Evolutionary conservation across 1,284 basidiomycete species (phyloP), one percentile per base, ranked within the genome.

Genomic region (Moesziomyces sp.): DNA sequence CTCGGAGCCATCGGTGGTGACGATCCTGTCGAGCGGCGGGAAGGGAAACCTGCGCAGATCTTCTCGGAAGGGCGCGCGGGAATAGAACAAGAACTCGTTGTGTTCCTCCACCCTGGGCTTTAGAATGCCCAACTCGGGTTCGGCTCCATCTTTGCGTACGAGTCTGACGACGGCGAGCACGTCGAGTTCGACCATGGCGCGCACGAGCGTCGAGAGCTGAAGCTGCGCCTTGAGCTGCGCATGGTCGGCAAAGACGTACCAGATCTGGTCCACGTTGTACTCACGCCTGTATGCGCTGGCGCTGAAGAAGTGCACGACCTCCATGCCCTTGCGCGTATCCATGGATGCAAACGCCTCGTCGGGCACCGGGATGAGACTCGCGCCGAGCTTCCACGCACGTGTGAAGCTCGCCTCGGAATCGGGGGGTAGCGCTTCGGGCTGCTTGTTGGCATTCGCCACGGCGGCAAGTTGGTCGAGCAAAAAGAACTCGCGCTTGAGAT

Each of bases 41-140:
- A 98, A 97, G 11, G 89, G 90, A 83, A 93, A 94, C 69, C 90
- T 91, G 65, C 93, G 89, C 55, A 95, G 87, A 78, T 99, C 96
- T 80, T 98, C 94, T 4, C 93, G 92, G 80, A 97, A 98, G 0
- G 96, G 96, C 87, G 97, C 90, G 91, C 95, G 78, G 8, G 69
- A 38, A 45, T 73, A 70, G 57, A 63, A 66, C 51, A 81, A 75
- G 54, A 55, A 75, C 40, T 81, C 75, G 42, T 58, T 67, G 19
- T 68, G 64, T 24, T 74, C 55, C 18, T 72, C 66, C 2, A 76
- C 56, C 18, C 64, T 51, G n/a, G 81, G 80, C 43, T 63, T 68
- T 16, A 83, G 70, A 1, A 81, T 51, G 13, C 74, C 79, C 16
- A 83, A 45, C 54, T 91, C 92, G 1, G 94, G 92, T 68, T 94